A percentile compares a stretch with the other conserved stretches of the same genome.
These are phyloP conservation scores for Alternaria angustiovoidea DNA, from an alignment of 2,329 filamentous ascomycete species.

Conservation along the genomic window DNA sequence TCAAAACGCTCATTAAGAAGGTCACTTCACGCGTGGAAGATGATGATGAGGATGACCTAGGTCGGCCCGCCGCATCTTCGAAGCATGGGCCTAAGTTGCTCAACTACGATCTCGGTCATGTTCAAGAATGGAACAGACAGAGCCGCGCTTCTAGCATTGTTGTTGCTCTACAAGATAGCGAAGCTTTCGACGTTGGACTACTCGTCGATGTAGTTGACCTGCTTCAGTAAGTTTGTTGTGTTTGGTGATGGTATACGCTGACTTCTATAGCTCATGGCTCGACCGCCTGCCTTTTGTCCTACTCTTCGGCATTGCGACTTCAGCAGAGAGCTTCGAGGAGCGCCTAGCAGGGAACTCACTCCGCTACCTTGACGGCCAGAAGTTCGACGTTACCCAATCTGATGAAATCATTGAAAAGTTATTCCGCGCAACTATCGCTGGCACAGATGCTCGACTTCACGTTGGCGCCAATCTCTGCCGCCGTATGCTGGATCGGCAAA, in stretches of 20 bases:
- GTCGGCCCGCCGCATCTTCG: constrained; percentile 22
- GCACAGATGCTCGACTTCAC: constrained; percentile 64
- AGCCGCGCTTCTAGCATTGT: constrained; percentile 68
- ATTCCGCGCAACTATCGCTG: constrained; percentile 71
- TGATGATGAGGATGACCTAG: constrained; percentile 58
- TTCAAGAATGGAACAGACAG: constrained; percentile 67
- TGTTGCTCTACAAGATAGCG: constrained; percentile 80
- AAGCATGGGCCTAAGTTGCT: constrained; percentile 71
- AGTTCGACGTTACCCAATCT: constrained; percentile 80
- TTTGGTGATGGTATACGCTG: constrained; percentile 19
- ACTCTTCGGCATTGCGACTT: constrained; percentile 82
- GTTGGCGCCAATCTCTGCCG: constrained; percentile 71
- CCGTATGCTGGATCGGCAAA: constrained; percentile 74
- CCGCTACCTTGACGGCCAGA: constrained; percentile 71
- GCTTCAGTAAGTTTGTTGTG: constrained; percentile 63
- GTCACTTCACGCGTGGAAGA: constrained; percentile 65
- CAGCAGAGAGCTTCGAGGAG: constrained; percentile 79
- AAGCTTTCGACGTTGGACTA: constrained; percentile 78
- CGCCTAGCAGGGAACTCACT: constrained; percentile 74
- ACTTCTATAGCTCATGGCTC: constrained; percentile 66
- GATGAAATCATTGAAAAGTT: constrained; percentile 75
- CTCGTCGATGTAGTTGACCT: constrained; percentile 75
- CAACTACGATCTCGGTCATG: constrained; percentile 79
- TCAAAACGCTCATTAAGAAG: constrained; percentile 77
- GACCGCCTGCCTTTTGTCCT: constrained; percentile 79